Evolutionary conservation across 805 yeast species (phyloP).

Genomic region (Candida morakotiae): DNA sequence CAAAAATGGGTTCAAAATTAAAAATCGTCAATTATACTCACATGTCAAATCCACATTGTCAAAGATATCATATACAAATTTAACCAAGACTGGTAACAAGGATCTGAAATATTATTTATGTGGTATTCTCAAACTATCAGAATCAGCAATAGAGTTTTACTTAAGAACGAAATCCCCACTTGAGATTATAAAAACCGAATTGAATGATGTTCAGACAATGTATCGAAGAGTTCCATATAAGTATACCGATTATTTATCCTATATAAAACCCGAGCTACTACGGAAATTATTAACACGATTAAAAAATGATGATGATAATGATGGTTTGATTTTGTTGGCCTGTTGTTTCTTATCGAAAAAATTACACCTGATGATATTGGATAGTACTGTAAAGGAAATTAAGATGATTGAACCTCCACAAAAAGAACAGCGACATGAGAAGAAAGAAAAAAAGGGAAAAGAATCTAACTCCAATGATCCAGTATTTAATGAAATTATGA

Average conservation of each 20-base stretch:
- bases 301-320: neutral
- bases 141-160: neutral
- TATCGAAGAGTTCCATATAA: too few species aligned
- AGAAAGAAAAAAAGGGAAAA: too few species aligned
- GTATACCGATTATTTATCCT: too few species aligned
- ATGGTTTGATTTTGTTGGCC: neutral
- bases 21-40: neutral
- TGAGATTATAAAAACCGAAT: too few species aligned
- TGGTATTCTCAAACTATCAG: neutral
- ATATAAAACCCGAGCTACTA: too few species aligned
- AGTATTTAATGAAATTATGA: neutral
- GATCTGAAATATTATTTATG: too few species aligned
- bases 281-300: too few species aligned
- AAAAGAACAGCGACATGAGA: neutral
- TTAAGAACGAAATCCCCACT: neutral
- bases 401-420: neutral
- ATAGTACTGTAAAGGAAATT: neutral
- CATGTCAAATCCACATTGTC: conserved; percentile 1
- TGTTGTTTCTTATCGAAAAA: neutral
- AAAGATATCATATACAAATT: neutral
- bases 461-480: too few species aligned
- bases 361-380: too few species aligned
- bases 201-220: too few species aligned
- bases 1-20: neutral
- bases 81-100: neutral